Evolutionary conservation across 2,329 filamentous ascomycete species (phyloP).

Genomic region (Pyrenophora tritici-repentis): DNA sequence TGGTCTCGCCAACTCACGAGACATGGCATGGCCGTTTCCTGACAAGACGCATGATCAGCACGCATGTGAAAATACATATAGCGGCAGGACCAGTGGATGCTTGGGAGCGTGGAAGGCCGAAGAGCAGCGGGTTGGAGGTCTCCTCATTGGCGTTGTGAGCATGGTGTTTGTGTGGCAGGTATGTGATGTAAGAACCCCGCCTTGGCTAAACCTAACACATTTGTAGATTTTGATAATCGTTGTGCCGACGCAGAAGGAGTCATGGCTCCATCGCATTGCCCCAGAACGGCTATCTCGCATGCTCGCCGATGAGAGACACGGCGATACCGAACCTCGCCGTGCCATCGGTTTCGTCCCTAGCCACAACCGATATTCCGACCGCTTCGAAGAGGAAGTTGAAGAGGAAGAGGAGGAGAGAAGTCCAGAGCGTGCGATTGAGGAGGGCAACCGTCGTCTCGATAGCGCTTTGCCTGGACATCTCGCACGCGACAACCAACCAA

Average conservation of each 20-base stretch:
- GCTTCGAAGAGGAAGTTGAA: slow-evolving; percentile 34
- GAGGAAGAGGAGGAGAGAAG: slow-evolving; percentile 22
- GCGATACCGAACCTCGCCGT: slow-evolving; percentile 16
- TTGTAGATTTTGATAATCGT: slow-evolving; percentile 39
- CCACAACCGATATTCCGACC: slow-evolving; percentile 37
- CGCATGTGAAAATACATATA: slow-evolving; percentile 56
- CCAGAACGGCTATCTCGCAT: slow-evolving; percentile 41
- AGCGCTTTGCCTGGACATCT: slow-evolving; percentile 24
- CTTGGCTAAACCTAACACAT: slow-evolving; percentile 1
- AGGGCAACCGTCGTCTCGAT: slow-evolving; percentile 22
- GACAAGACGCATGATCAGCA: slow-evolving; percentile 34
- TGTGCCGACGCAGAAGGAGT: slow-evolving; percentile 36
- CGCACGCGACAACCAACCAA: slow-evolving; percentile 22
- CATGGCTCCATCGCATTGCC: slow-evolving; percentile 39
- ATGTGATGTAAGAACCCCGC: neutral
- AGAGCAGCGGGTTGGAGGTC: slow-evolving; percentile 59
- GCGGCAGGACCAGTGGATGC: slow-evolving; percentile 54
- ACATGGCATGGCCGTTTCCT: slow-evolving; percentile 68
- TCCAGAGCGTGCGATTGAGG: slow-evolving; percentile 26
- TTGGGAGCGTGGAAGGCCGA: slow-evolving; percentile 61
- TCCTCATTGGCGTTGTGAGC: slow-evolving; percentile 58
- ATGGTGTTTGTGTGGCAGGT: slow-evolving; percentile 45
- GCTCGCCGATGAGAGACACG: slow-evolving; percentile 37
- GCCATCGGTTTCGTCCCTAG: slow-evolving; percentile 38
- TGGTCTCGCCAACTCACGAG: slow-evolving; percentile 61